Conservation (phyloP, 2,329 filamentous ascomycete genomes). For the Aspergillus clavatus region DNA sequence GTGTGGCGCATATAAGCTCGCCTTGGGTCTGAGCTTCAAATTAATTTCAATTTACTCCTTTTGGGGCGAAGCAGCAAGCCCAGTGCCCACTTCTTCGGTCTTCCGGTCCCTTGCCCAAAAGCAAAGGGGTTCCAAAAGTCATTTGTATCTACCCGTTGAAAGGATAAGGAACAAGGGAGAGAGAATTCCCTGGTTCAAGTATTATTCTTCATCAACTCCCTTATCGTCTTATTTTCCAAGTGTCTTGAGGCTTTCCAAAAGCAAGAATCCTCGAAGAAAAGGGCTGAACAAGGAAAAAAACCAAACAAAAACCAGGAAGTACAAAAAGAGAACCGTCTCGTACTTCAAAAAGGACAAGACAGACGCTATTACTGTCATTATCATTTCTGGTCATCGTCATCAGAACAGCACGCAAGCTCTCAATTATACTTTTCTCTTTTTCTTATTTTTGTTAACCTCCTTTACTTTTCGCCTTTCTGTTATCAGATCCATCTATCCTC, state of each 20-base stretch:
- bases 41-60: constrained; percentile 7
- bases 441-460: too few species aligned
- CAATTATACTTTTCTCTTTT: background rate
- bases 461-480: constrained; percentile 3
- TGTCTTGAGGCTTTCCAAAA: background rate
- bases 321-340: background rate
- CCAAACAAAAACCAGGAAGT: background rate
- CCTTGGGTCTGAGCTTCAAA: constrained; percentile 9
- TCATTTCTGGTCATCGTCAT: background rate
- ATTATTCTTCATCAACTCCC: too few species aligned
- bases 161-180: too few species aligned
- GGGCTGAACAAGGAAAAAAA: background rate
- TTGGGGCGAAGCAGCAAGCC: constrained; percentile 8
- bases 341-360: background rate
- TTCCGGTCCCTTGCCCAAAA: constrained; percentile 1
- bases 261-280: background rate
- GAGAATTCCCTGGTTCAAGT: too few species aligned
- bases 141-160: too few species aligned
- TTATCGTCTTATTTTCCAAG: too few species aligned
- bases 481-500: constrained; percentile 8
- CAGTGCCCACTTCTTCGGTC: constrained; percentile 7
- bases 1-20: constrained; percentile 4
- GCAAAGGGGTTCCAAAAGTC: too few species aligned
- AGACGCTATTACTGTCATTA: background rate
- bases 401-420: background rate